phyloP scores from a whole-genome alignment of 2,329 filamentous ascomycete genomes.

The Huntiella savannae region DNA sequence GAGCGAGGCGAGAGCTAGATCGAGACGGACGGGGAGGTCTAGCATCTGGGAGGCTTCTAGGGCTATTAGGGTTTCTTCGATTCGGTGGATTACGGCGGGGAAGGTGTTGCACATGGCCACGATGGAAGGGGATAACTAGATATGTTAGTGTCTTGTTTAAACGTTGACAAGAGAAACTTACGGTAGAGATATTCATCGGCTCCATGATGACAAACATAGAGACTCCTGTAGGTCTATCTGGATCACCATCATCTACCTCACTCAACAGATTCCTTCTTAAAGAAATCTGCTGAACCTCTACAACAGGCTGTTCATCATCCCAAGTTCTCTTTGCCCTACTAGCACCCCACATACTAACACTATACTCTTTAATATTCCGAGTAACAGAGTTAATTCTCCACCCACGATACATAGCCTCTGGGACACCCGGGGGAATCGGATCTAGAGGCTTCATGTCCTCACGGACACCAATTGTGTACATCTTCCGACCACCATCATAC shows the following conservation, averaged over 20 bases:
- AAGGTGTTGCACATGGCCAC: slow-evolving; percentile 57
- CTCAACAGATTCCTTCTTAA: slow-evolving; percentile 73
- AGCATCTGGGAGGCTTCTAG: slow-evolving; percentile 53
- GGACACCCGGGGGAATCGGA: slow-evolving; percentile 38
- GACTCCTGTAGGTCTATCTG: slow-evolving; percentile 18
- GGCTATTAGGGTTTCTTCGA: slow-evolving; percentile 67
- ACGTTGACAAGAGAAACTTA: slow-evolving; percentile 25
- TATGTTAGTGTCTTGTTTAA: slow-evolving; percentile 11
- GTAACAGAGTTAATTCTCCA: slow-evolving; percentile 19
- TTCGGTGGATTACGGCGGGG: slow-evolving; percentile 65
- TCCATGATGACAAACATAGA: slow-evolving; percentile 49
- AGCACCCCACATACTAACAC: slow-evolving; percentile 53
- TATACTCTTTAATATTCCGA: slow-evolving; percentile 63
- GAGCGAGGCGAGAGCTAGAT: slow-evolving; percentile 66
- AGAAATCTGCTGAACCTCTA: slow-evolving; percentile 54
- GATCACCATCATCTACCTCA: slow-evolving; percentile 35
- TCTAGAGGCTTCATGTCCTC: slow-evolving; percentile 43
- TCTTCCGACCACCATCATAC: slow-evolving; percentile 43
- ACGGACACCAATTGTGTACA: slow-evolving; percentile 34
- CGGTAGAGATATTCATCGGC: slow-evolving; percentile 55
- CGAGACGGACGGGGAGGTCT: slow-evolving; percentile 42
- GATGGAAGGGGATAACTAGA: slow-evolving; percentile 46
- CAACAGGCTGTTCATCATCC: slow-evolving; percentile 57
- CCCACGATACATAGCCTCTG: slow-evolving; percentile 25
- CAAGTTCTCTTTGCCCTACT: slow-evolving; percentile 31